Percentiles rank a stretch among this genome's conserved stretches.
Conservation (phyloP, 2,329 filamentous ascomycete species). For the Venturia aucupariae region DNA sequence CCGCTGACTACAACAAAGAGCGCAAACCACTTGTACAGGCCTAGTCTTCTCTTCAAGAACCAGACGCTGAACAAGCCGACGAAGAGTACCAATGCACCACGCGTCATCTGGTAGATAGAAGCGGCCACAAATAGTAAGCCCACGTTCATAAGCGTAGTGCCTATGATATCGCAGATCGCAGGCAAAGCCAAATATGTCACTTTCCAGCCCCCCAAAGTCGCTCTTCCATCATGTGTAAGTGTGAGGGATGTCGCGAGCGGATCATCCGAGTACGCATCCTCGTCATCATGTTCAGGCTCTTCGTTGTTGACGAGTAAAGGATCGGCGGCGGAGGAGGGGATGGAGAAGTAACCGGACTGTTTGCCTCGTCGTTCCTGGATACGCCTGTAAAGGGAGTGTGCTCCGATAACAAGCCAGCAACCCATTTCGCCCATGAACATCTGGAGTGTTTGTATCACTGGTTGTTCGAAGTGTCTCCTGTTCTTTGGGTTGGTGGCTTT, state of each 20-base stretch:
- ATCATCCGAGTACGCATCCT: slow-evolving; percentile 38
- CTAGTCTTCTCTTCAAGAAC: slow-evolving; percentile 71
- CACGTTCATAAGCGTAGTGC: slow-evolving; percentile 95
- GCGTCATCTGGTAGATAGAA: slow-evolving; percentile 97
- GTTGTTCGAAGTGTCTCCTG: slow-evolving; percentile 76
- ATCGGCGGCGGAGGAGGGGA: slow-evolving; percentile 8
- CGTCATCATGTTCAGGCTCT: slow-evolving; percentile 24
- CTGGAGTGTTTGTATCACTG: slow-evolving; percentile 88
- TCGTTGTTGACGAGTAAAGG: slow-evolving; percentile 12
- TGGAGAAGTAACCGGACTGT: neutral
- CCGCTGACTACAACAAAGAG: slow-evolving; percentile 79
- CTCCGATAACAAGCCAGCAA: slow-evolving; percentile 82
- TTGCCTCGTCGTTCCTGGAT: slow-evolving; percentile 24
- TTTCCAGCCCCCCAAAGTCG: slow-evolving; percentile 58
- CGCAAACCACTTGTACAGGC: slow-evolving; percentile 86
- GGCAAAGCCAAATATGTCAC: slow-evolving; percentile 72
- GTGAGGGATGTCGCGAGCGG: slow-evolving; percentile 23
- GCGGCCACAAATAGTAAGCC: slow-evolving; percentile 89
- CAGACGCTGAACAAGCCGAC: slow-evolving; percentile 91
- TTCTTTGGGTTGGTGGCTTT: slow-evolving; percentile 57
- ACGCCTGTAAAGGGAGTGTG: slow-evolving; percentile 56
- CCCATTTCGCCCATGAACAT: slow-evolving; percentile 98
- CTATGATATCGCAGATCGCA: slow-evolving; percentile 86
- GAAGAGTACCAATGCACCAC: slow-evolving; percentile 88
- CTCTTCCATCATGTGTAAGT: slow-evolving; percentile 36